phyloP scores from a whole-genome alignment of 2,329 filamentous ascomycete species.

The Torrubiellomyces zombiae region DNA sequence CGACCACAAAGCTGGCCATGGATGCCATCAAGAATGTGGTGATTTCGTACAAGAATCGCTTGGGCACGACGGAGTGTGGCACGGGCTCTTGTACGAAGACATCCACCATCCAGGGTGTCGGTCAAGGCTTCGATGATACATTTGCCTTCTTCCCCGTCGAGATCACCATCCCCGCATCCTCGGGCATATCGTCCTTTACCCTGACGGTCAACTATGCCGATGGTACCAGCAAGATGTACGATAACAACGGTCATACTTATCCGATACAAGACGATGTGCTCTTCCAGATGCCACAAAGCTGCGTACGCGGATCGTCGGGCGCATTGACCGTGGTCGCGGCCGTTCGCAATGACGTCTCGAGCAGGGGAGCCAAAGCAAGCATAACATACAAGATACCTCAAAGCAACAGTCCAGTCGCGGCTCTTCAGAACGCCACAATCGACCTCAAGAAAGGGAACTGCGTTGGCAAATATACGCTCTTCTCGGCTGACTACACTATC shows the following conservation, averaged over 20 bases:
- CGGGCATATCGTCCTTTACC: conserved; percentile 45
- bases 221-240: conserved; percentile 26
- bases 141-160: conserved; percentile 37
- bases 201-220: conserved; percentile 31
- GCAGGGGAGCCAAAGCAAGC: conserved; percentile 22
- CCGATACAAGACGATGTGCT: conserved; percentile 37
- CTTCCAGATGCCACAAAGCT: conserved; percentile 40
- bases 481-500: conserved; percentile 24
- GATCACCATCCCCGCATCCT: conserved; percentile 34
- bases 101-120: conserved; percentile 27
- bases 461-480: conserved; percentile 31
- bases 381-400: conserved; percentile 27
- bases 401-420: conserved; percentile 24
- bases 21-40: conserved; percentile 28
- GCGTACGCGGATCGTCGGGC: conserved; percentile 26
- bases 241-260: conserved; percentile 42
- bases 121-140: conserved; percentile 41
- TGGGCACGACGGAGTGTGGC: conserved; percentile 29
- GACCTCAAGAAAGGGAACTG: conserved; percentile 25
- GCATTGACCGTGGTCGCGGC: conserved; percentile 28
- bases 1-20: conserved; percentile 29
- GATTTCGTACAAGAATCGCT: conserved; percentile 39
- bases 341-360: conserved; percentile 29
- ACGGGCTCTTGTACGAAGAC: conserved; percentile 24
- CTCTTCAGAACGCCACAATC: conserved; percentile 19